These are phyloP conservation scores for Penicillium sumatraense DNA, from an alignment of 2,329 filamentous ascomycete species.

Conservation along the genomic window DNA sequence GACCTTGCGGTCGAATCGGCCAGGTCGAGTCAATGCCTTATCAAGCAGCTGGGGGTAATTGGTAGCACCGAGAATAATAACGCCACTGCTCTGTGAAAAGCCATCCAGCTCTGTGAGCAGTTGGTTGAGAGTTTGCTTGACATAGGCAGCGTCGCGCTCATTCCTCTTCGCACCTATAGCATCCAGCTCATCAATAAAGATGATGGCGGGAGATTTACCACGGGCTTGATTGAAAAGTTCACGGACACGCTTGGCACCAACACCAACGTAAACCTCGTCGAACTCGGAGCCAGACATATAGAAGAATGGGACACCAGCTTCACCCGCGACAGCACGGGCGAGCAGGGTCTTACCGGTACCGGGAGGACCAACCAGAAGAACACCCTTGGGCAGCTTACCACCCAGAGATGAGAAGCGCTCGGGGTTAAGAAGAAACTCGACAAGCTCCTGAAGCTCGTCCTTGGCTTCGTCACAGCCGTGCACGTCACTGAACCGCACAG, in stretches of 20 bases:
- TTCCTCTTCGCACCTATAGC: constrained; percentile 95
- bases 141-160: constrained; percentile 88
- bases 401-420: constrained; percentile 92
- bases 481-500: constrained; percentile 86
- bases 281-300: constrained; percentile 99
- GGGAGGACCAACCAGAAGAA: constrained; percentile 90
- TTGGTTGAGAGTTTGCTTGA: constrained; percentile 97
- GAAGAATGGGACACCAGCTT: constrained; percentile 98
- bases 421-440: constrained; percentile 93
- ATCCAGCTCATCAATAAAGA: constrained; percentile 94
- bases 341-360: constrained; percentile 97
- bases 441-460: constrained; percentile 94
- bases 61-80: constrained; percentile 94
- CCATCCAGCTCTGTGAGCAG: constrained; percentile 95
- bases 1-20: constrained; percentile 93
- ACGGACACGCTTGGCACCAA: constrained; percentile 93
- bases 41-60: constrained; percentile 95
- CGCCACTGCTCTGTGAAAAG: constrained; percentile 90
- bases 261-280: constrained; percentile 96
- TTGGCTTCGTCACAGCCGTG: constrained; percentile 98
- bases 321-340: constrained; percentile 91
- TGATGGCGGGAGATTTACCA: constrained; percentile 84
- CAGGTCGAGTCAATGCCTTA: constrained; percentile 90
- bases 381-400: constrained; percentile 95
- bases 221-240: constrained; percentile 87